Percentiles rank a stretch among this genome's conserved stretches.
Evolutionary conservation across 2,329 filamentous ascomycete species (phyloP).

Genomic region (Scedosporium dehoogii): DNA sequence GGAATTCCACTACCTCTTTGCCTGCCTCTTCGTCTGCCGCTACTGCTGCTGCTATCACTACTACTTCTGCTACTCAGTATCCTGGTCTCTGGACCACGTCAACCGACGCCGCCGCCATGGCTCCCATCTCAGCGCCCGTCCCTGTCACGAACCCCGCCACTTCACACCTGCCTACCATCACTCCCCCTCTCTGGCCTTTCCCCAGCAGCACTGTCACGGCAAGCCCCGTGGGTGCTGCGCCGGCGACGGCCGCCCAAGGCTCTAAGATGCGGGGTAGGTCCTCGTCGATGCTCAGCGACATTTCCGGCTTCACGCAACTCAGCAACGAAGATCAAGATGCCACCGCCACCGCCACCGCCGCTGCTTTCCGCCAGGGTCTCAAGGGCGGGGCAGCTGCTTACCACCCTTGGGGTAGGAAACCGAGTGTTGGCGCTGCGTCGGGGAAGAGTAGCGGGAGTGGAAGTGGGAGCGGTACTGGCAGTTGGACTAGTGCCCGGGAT

Average conservation of each 20-base stretch:
- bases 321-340: constrained; percentile 38
- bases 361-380: background rate
- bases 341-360: constrained; percentile 9
- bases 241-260: constrained; percentile 13
- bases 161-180: background rate
- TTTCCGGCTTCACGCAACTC: constrained; percentile 57
- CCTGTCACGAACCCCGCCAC: constrained; percentile 19
- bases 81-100: background rate
- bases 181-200: background rate
- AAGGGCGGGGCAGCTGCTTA: background rate
- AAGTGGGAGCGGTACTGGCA: constrained; percentile 1
- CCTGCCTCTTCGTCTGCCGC: too few species aligned
- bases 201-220: constrained; percentile 5
- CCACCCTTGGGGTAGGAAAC: constrained; percentile 1
- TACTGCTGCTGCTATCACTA: too few species aligned
- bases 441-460: constrained; percentile 10
- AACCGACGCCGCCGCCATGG: constrained; percentile 19
- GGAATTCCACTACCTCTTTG: too few species aligned
- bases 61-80: too few species aligned
- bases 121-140: constrained; percentile 23
- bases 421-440: constrained; percentile 10
- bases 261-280: constrained; percentile 45
- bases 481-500: background rate
- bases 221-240: constrained; percentile 5
- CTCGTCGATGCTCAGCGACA: constrained; percentile 57